Evolutionary conservation across 169 alveolate species (phyloP).

Genomic region (Babesia ovis): DNA sequence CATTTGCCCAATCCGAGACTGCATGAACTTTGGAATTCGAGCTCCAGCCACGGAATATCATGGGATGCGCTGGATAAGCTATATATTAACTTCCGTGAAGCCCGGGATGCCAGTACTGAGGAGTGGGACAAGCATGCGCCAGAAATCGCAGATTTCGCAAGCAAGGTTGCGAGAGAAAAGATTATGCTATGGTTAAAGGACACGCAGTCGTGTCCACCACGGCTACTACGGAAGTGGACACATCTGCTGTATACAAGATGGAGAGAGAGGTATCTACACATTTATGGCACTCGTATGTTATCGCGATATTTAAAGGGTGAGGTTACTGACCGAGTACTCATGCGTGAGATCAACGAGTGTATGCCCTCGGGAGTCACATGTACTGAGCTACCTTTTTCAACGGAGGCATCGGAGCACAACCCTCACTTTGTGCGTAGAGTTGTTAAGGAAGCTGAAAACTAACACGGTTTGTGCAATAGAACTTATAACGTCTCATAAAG

Average conservation of each 20-base stretch:
- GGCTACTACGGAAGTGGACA: constrained; percentile 48
- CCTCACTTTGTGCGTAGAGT: constrained; percentile 40
- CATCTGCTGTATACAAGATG: constrained; percentile 39
- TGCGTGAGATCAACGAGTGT: constrained; percentile 55
- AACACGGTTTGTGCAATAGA: too few species aligned
- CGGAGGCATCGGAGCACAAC: constrained; percentile 37
- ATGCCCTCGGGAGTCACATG: background rate
- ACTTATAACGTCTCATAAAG: too few species aligned
- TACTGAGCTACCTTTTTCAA: constrained; percentile 16
- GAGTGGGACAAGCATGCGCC: constrained; percentile 60
- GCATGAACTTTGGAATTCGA: constrained; percentile 63
- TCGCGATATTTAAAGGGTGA: constrained; percentile 56
- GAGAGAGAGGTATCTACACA: constrained; percentile 40
- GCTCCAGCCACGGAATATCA: constrained; percentile 75
- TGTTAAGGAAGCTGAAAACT: background rate
- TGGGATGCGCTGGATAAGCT: constrained; percentile 76
- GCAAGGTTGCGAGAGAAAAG: constrained; percentile 48
- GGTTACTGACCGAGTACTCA: constrained; percentile 51
- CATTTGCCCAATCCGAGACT: constrained; percentile 47
- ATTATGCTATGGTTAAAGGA: constrained; percentile 19
- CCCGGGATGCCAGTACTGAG: constrained; percentile 35
- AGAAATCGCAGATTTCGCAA: constrained; percentile 52
- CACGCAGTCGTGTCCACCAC: constrained; percentile 34
- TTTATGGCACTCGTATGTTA: constrained; percentile 53
- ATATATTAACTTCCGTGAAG: constrained; percentile 61